Percentiles rank a stretch among this genome's conserved stretches.
Conservation (phyloP, 805 yeast species). For the Myxozyma nipponensis region DNA sequence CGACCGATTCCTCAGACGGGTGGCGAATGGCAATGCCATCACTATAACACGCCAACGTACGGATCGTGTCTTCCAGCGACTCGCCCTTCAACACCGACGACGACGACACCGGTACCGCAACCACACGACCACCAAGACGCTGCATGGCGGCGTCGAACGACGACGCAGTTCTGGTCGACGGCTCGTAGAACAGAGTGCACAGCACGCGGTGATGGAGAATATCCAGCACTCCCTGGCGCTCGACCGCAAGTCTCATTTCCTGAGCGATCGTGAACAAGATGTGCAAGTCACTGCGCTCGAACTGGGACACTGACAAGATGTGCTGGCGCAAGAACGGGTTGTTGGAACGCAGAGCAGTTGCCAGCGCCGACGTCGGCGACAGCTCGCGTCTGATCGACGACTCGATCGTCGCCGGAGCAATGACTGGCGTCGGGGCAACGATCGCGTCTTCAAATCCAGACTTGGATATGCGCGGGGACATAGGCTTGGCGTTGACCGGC, state of each 20-base stretch:
- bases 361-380: constrained; percentile 55
- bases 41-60: constrained; percentile 90
- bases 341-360: constrained; percentile 69
- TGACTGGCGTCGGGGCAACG: constrained; percentile 30
- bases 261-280: constrained; percentile 94
- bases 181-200: constrained; percentile 96
- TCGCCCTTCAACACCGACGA: constrained; percentile 99
- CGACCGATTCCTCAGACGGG: constrained; percentile 88
- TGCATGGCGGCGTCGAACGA: constrained; percentile 99
- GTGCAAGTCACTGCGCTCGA: constrained; percentile 84
- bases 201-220: constrained; percentile 83
- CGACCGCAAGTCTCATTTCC: constrained; percentile 95
- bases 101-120: constrained; percentile 74
- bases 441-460: constrained; percentile 40
- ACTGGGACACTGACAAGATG: constrained; percentile 81
- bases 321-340: constrained; percentile 90
- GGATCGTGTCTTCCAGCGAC: constrained; percentile 91
- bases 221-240: constrained; percentile 92
- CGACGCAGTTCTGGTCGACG: constrained; percentile 94
- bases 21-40: constrained; percentile 98
- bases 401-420: constrained; percentile 7
- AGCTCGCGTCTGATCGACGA: constrained; percentile 33
- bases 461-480: constrained; percentile 32
- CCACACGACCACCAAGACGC: constrained; percentile 96
- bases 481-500: constrained; percentile 29